A percentile compares a stretch with the other conserved stretches of the same genome.
These are phyloP conservation scores for Naganishia friedmannii DNA, from an alignment of 768 basidiomycete species.

Conservation along the genomic window DNA sequence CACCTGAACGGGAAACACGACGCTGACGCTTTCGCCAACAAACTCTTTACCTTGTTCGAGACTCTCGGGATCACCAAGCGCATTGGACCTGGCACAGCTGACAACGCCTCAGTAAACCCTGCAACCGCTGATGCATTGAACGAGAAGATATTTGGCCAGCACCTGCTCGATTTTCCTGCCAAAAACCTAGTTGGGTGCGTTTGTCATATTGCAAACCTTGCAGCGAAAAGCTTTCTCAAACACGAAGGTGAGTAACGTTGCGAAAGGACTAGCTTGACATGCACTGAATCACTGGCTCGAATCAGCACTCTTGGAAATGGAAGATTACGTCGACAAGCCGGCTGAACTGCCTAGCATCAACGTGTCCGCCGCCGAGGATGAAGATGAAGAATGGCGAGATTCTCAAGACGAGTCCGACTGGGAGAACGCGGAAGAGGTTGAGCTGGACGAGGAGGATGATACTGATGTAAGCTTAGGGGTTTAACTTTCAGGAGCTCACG, in stretches of 20 bases:
- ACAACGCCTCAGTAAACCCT: slow-evolving; percentile 1
- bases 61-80: not conserved
- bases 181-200: not conserved
- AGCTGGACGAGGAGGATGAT: too few species aligned
- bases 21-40: not conserved
- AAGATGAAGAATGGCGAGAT: too few species aligned
- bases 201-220: slow-evolving; percentile 5
- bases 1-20: not conserved
- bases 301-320: too few species aligned
- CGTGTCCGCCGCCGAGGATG: too few species aligned
- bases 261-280: too few species aligned
- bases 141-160: not conserved
- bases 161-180: not conserved
- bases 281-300: too few species aligned
- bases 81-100: not conserved
- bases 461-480: too few species aligned
- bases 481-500: not conserved
- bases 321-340: too few species aligned
- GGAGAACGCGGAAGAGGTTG: too few species aligned
- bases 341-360: too few species aligned
- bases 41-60: not conserved
- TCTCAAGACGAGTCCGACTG: too few species aligned
- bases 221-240: not conserved
- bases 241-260: not conserved
- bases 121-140: not conserved